Conservation (phyloP, 495 filamentous ascomycete species). For the Aspergillus cavernicola region DNA sequence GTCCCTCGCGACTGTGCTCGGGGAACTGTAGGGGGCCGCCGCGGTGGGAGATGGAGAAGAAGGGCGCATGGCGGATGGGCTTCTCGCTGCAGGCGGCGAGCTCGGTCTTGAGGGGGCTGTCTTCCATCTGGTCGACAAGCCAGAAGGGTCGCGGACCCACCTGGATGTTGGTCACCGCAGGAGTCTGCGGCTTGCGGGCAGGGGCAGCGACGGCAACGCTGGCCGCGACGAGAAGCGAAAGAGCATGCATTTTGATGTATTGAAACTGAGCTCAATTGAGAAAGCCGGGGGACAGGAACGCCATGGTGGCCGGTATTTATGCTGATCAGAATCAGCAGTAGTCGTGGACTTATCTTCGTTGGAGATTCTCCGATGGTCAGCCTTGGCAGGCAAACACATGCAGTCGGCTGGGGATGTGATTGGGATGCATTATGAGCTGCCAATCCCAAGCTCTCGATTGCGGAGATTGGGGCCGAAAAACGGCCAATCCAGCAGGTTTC, state of each 20-base stretch:
- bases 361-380: background rate
- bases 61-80: constrained; percentile 32
- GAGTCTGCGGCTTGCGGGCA: constrained; percentile 1
- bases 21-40: constrained; percentile 59
- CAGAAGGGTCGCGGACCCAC: constrained; percentile 57
- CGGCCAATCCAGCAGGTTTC: constrained; percentile 5
- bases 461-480: background rate
- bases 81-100: constrained; percentile 50
- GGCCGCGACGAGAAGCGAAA: constrained; percentile 12
- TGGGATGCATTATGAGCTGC: constrained; percentile 11
- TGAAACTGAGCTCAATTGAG: background rate
- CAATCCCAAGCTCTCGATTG: background rate
- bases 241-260: constrained; percentile 12
- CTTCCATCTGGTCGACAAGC: constrained; percentile 57
- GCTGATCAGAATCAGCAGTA: background rate
- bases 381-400: constrained; percentile 12
- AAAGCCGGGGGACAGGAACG: background rate
- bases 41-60: constrained; percentile 55
- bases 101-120: constrained; percentile 51
- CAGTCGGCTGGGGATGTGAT: constrained; percentile 6
- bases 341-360: background rate
- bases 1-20: constrained; percentile 53
- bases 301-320: constrained; percentile 3
- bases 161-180: constrained; percentile 29
- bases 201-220: constrained; percentile 16